Base-by-base conservation (phyloP, 2,329 filamentous ascomycete species). In the Talaromyces sp. region DNA sequence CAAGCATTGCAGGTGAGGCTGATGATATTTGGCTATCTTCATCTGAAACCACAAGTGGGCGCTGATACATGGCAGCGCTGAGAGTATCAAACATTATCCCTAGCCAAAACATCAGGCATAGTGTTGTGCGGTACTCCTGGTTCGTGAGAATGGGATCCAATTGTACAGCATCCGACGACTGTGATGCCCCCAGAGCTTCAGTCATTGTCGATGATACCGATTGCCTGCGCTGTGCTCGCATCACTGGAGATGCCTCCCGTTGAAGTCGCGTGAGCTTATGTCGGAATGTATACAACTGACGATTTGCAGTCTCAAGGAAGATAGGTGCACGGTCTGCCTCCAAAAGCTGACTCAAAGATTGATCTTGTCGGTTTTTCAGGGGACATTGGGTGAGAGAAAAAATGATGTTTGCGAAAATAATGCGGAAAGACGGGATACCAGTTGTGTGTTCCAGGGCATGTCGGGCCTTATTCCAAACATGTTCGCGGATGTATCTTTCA, bases 31-130 rank as follows among this genome's bases (percentile, higher is more conserved):
- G 71, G 49, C 75, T 77, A 49, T 80, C 77, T 55, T 78, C 76
- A 52, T 79, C 75, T 2, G 72, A 74, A 4, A 79, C 70, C 0
- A 78, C 73, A 0, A 77, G 62, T 3, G 77, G 74, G 1, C 76
- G 74, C 45, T 76, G 71, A 46, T 79, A 75, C 73, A 85, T 81
- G 1, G 80, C 80, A 0, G 82, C 76, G 0, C 79, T 82, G 8
- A 84, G 66, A 0, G 82, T 84, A 59, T 85, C 82, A 43, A 83
- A 81, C 82, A 85, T 85, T 41, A 84, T 71, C 0, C 78, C 80
- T 14, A 85, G 69, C 82, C 82, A 85, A 60, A 81, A 84, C 2
- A 85, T 61, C 10, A 85, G 67, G 11, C 80, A 75, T 22, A 85
- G 71, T 0, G 82, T 84, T 10, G 75, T 69, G 16, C 69, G 67